A percentile compares a stretch with the other conserved stretches of the same genome.
phyloP scores from a whole-genome alignment of 306 rosid genomes.

The Cicer bijugum region DNA sequence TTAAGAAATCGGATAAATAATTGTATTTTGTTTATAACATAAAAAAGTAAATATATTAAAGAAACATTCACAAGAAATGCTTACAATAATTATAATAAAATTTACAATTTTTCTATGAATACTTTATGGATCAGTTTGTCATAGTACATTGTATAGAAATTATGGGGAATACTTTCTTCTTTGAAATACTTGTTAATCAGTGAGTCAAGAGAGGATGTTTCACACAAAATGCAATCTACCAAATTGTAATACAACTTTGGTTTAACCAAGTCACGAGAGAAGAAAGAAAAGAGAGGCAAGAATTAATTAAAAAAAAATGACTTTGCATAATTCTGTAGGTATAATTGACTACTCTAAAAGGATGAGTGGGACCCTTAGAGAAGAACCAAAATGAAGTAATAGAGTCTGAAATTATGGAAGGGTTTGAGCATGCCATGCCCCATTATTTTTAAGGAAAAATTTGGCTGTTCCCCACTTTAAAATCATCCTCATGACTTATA shows the following conservation, averaged over 20 bases:
- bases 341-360: conserved; percentile 46
- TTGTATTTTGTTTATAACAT: too few relatives aligned
- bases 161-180: neutral
- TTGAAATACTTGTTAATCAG: neutral
- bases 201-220: neutral
- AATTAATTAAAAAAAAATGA: neutral
- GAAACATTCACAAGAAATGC: too few relatives aligned
- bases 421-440: conserved; percentile 53
- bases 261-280: conserved; percentile 29
- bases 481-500: conserved; percentile 41
- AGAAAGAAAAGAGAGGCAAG: conserved; percentile 4
- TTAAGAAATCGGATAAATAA: too few relatives aligned
- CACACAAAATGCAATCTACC: neutral
- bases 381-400: conserved; percentile 49
- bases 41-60: too few relatives aligned
- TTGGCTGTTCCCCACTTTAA: conserved; percentile 52
- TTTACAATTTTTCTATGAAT: too few relatives aligned
- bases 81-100: too few relatives aligned
- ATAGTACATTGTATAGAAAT: neutral
- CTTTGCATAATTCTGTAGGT: conserved; percentile 31
- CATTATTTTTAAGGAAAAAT: conserved; percentile 43
- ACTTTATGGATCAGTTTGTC: neutral
- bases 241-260: conserved; percentile 5
- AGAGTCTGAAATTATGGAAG: conserved; percentile 16
- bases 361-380: conserved; percentile 49